Conservation (phyloP, 345 rosid genomes). For the Brassica rapa region DNA sequence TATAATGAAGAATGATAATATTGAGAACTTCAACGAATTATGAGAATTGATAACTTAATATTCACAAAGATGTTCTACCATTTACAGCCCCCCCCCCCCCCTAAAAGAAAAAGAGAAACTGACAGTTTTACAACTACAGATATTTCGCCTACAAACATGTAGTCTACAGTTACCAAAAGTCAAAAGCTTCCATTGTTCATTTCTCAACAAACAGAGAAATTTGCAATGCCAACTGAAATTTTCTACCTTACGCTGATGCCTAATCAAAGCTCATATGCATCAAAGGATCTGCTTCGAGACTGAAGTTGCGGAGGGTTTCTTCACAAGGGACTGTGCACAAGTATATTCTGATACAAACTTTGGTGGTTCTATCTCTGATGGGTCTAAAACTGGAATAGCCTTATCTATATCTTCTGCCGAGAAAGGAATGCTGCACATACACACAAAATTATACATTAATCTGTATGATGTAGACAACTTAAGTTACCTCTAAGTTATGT, state of each 20-base stretch:
- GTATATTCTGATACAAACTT: slow-evolving; percentile 57
- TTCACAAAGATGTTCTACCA: slow-evolving; percentile 37
- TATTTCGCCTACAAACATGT: background rate
- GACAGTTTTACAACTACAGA: background rate
- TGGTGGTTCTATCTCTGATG: slow-evolving; percentile 64
- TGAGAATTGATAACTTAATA: slow-evolving; percentile 8
- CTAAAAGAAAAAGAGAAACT: background rate
- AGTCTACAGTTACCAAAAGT: slow-evolving; percentile 24
- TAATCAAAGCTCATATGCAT: slow-evolving; percentile 34
- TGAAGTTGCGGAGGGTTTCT: slow-evolving; percentile 27
- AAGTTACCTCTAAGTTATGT: background rate
- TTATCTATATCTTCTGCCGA: slow-evolving; percentile 92
- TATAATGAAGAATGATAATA: background rate
- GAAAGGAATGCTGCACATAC: slow-evolving; percentile 76
- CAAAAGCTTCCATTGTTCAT: slow-evolving; percentile 20
- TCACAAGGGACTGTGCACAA: slow-evolving; percentile 64
- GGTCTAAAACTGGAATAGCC: slow-evolving; percentile 82
- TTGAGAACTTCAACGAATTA: slow-evolving; percentile 6
- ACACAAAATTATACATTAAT: background rate
- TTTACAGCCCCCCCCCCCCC: slow-evolving; percentile 26
- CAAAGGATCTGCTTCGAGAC: slow-evolving; percentile 29
- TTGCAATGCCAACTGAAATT: slow-evolving; percentile 1
- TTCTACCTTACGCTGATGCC: slow-evolving; percentile 16
- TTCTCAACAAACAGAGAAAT: slow-evolving; percentile 19
- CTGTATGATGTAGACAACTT: background rate